phyloP scores from a whole-genome alignment of 371 early-diverging fungal species.

The Zychaea mexicana region DNA sequence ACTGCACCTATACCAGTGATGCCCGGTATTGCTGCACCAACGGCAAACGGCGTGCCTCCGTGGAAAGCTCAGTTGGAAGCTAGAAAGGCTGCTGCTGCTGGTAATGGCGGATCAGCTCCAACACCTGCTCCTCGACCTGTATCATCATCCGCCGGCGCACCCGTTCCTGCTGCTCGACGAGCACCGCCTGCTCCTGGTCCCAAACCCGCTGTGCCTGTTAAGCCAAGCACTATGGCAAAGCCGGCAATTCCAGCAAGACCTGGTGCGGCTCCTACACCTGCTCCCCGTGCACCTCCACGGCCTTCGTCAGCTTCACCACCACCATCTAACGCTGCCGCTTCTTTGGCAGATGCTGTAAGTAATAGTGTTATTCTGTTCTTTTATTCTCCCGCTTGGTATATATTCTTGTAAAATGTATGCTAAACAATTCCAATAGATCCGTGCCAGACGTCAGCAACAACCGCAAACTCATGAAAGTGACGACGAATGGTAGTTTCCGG shows the following conservation, averaged over 20 bases:
- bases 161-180: conserved; percentile 51
- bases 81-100: conserved; percentile 38
- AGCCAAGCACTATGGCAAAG: conserved; percentile 43
- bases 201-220: conserved; percentile 52
- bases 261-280: conserved; percentile 18
- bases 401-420: background rate
- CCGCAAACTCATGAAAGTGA: conserved; percentile 15
- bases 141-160: conserved; percentile 5
- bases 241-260: conserved; percentile 56
- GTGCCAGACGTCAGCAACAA: conserved; percentile 22
- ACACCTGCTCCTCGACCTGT: conserved; percentile 30
- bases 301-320: conserved; percentile 46
- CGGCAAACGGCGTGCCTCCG: conserved; percentile 39
- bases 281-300: conserved; percentile 42
- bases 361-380: background rate
- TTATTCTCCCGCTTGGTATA: background rate
- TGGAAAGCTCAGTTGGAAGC: conserved; percentile 62
- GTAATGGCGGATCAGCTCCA: background rate
- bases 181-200: conserved; percentile 52
- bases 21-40: conserved; percentile 25
- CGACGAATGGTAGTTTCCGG: conserved; percentile 13
- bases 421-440: conserved; percentile 17
- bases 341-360: conserved; percentile 53
- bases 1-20: conserved; percentile 31
- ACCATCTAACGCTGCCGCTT: conserved; percentile 46